phyloP scores from a whole-genome alignment of 495 filamentous ascomycete genomes.

The Oleoguttula mirabilis region DNA sequence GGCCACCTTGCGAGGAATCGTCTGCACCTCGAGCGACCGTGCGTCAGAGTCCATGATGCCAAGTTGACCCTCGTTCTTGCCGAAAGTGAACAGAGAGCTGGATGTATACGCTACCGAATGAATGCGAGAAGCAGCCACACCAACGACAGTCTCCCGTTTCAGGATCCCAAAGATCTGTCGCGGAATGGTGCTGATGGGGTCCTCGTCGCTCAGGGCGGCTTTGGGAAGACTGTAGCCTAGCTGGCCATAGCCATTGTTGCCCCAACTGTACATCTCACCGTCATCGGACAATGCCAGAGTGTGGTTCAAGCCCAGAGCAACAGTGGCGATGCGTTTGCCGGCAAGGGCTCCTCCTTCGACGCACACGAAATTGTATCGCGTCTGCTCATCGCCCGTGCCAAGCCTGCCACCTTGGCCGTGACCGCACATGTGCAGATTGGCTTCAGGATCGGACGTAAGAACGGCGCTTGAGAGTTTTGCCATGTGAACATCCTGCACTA shows the following conservation, averaged over 20 bases:
- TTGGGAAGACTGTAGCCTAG: slow-evolving; percentile 63
- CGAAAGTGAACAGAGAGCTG: slow-evolving; percentile 79
- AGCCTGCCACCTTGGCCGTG: slow-evolving; percentile 83
- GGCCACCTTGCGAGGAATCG: slow-evolving; percentile 71
- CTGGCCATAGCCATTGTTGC: slow-evolving; percentile 75
- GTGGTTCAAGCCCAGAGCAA: slow-evolving; percentile 85
- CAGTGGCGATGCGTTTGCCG: slow-evolving; percentile 54
- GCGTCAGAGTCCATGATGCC: slow-evolving; percentile 92
- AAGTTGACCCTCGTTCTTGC: slow-evolving; percentile 90
- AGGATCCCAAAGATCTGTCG: slow-evolving; percentile 83
- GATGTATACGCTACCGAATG: slow-evolving; percentile 83
- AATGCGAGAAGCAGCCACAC: slow-evolving; percentile 78
- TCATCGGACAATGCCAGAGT: slow-evolving; percentile 68
- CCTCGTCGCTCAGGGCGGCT: slow-evolving; percentile 48
- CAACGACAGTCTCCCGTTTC: slow-evolving; percentile 71
- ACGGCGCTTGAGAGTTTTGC: slow-evolving; percentile 89
- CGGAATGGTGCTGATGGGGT: slow-evolving; percentile 65
- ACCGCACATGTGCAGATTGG: slow-evolving; percentile 87
- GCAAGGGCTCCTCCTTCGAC: slow-evolving; percentile 60
- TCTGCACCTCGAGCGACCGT: slow-evolving; percentile 70
- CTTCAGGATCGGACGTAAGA: slow-evolving; percentile 76
- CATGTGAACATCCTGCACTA: slow-evolving; percentile 65
- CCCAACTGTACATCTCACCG: slow-evolving; percentile 87
- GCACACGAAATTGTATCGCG: slow-evolving; percentile 70
- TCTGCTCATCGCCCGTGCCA: slow-evolving; percentile 79